Base-by-base conservation (phyloP, 1,284 basidiomycete genomes). In the Xerocomus minutiporus region DNA sequence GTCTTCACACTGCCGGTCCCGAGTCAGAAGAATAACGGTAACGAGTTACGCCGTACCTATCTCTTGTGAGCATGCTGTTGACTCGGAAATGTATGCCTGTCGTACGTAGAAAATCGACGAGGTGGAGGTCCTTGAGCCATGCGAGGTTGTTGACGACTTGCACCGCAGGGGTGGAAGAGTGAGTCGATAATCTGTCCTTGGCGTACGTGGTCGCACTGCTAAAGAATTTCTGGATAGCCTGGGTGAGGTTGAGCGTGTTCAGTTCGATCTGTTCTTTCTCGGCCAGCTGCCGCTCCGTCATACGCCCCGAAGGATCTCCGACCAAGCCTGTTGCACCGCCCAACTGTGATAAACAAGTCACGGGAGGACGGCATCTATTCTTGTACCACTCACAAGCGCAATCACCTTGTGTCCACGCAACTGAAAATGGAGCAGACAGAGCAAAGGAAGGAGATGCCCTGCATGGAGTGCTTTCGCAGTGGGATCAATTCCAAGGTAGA, bases 321-420 rank as follows among this genome's bases (percentile, higher is more conserved):
- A 99, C 89, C n/a, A 88, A 82, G 2, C 94, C 97, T 0, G 97
- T 98, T 1, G 93, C 96, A 0, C 95, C 95, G 34, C 96, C 96
- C 67, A 97, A 89, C 94, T 97, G 63, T 56, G 23, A 29, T n/a
- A 43, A 48, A 31, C 56, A 20, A 46, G 54, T 46, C 42, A 39
- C 12, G 28, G 8, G 26, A 56, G 25, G 26, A 29, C 40, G 15
- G 8, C 1, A 53, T 61, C 13, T 3, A 13, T 32, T 32, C 48
- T 63, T 42, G 61, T 39, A 31, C 17, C n/a, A 69, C 83, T 70
- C 68, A 93, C 91, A 25, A 99, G 78, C 8, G 90, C 86, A 15
- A 98, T 85, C 35, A 86, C 79, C 26, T 76, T 76, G 68, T 99
- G 94, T 0, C 94, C 93, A 31, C 79, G 78, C 17, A 91, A 64